Evolutionary conservation across 148 eudicot genomes (phyloP), one percentile per base, ranked within the genome.

Genomic region (Pouteria glomerata): DNA sequence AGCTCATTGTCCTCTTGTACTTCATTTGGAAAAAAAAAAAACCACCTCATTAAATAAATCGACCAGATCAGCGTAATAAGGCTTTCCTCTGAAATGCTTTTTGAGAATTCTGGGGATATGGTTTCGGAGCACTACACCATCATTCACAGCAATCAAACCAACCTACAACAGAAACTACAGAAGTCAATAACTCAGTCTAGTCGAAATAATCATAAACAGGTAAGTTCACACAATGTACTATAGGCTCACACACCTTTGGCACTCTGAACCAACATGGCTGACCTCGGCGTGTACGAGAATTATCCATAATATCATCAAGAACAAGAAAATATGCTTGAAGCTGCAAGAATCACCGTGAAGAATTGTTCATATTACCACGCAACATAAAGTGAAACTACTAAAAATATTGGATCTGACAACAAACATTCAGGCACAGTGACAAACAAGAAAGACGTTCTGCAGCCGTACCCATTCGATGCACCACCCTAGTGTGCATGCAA

Each of bases 401-500:
- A 8, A 59, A 1, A 57, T 15, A 39, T 23, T 21, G 6, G n/a
- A 12, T 24, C 3, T 39, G 47, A 47, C 11, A 5, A 66, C 3
- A 45, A 18, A 45, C 26, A 6, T 24, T 4, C 37, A 21, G 50
- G 33, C 14, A 11, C n/a, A 31, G 23, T 39, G 35, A 42, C 27
- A 37, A 31, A 21, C 6, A 47, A 6, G 30, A 33, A 62, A 14
- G 7, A 4, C 1, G 6, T 57, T 34, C 1, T 34, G 42, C 6
- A 48, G 71, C 47, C 78, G 45, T 90, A 93, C 98, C 98, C 98
- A 94, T 85, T 94, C 98, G 77, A 90, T 87, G 75, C 95, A 94
- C 98, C 98, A 94, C 48, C 98, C 98, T 31, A 94, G 98, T 39
- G 97, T 83, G 57, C 86, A 79, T 41, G 98, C 83, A 48, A 80